phyloP scores from a whole-genome alignment of 352 stramenopile species.

The Globisporangium cystogenes region DNA sequence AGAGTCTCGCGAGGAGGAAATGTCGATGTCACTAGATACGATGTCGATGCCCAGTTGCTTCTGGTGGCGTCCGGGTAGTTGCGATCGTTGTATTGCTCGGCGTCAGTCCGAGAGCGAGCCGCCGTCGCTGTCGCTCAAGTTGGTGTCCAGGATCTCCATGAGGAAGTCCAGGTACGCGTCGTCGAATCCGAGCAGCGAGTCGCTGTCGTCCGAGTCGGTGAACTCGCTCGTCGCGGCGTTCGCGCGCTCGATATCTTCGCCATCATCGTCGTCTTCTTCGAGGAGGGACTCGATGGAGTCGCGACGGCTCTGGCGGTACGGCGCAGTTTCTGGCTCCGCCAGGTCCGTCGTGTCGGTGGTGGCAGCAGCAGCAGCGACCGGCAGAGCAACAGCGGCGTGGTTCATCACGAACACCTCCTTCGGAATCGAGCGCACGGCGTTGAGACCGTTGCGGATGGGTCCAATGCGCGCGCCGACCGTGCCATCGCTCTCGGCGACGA shows the following conservation, averaged over 20 bases:
- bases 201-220: slow-evolving; percentile 13
- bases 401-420: slow-evolving; percentile 5
- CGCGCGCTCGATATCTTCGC: background rate
- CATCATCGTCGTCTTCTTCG: slow-evolving; percentile 9
- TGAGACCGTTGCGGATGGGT: slow-evolving; percentile 9
- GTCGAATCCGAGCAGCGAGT: slow-evolving; percentile 11
- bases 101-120: slow-evolving; percentile 6
- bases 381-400: background rate
- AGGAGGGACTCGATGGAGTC: slow-evolving; percentile 15
- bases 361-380: too few relatives aligned
- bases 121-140: slow-evolving; percentile 3
- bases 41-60: background rate
- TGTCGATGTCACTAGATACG: too few relatives aligned
- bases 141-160: slow-evolving; percentile 11
- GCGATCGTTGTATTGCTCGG: background rate
- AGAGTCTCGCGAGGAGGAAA: background rate
- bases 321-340: background rate
- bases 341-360: background rate
- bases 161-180: slow-evolving; percentile 9
- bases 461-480: slow-evolving; percentile 7
- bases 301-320: slow-evolving; percentile 6
- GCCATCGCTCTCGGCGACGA: slow-evolving; percentile 12
- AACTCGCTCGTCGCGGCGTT: slow-evolving; percentile 3
- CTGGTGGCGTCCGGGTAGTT: background rate
- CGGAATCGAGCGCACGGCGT: slow-evolving; percentile 2